These are phyloP conservation scores for Colletotrichum sidae DNA, from an alignment of 2,329 filamentous ascomycete genomes.

Conservation along the genomic window DNA sequence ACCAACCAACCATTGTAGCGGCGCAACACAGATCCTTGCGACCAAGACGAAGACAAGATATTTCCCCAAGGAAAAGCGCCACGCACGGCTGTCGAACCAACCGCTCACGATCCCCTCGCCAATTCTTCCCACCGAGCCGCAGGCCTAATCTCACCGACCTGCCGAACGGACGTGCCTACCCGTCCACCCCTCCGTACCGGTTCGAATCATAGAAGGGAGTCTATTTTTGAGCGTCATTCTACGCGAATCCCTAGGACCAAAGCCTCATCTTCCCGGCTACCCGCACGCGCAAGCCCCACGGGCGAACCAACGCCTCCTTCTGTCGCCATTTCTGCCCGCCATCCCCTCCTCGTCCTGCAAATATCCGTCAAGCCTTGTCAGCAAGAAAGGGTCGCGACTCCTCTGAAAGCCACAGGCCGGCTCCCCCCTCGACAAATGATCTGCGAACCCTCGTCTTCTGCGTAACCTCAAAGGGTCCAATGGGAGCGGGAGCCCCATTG, in stretches of 20 bases:
- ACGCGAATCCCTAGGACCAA: constrained; percentile 1
- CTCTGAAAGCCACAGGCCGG: not conserved
- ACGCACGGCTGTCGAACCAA: not conserved
- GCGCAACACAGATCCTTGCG: not conserved
- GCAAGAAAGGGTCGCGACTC: constrained; percentile 12
- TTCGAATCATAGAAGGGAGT: no score
- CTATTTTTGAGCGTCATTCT: no score
- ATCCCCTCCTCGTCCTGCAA: constrained; percentile 8
- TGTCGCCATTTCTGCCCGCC: not conserved
- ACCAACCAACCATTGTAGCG: not conserved
- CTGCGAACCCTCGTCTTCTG: constrained; percentile 55
- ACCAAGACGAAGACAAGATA: not conserved
- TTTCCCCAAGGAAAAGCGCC: not conserved
- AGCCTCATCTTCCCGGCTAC: constrained; percentile 2
- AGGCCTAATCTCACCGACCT: not conserved
- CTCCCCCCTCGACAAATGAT: constrained; percentile 41
- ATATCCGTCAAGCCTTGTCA: constrained; percentile 5
- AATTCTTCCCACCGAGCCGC: constrained; percentile 1
- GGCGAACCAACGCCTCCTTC: constrained; percentile 12
- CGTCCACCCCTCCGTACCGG: not conserved
- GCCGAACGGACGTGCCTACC: not conserved
- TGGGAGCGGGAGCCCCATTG: constrained; percentile 50
- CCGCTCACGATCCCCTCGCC: not conserved
- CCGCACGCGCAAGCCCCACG: constrained; percentile 5
- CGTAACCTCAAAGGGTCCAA: constrained; percentile 58